These are phyloP conservation scores for Ogataea populi-albae DNA, from an alignment of 805 yeast genomes.

Conservation along the genomic window DNA sequence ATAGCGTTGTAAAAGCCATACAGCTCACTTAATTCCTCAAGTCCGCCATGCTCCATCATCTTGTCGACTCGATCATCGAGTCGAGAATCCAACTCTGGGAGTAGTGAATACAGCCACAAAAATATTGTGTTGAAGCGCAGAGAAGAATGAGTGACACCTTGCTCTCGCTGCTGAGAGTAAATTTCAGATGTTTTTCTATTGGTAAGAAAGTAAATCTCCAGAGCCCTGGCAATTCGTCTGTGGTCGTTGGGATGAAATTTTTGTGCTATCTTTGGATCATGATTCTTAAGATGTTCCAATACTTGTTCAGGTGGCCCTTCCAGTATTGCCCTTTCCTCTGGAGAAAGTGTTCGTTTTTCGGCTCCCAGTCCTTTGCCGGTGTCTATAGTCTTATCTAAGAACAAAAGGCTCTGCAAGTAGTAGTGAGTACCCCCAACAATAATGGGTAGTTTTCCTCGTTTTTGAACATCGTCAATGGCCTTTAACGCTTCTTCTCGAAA, in stretches of 20 bases:
- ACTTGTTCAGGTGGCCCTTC: conserved; percentile 53
- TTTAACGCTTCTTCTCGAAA: conserved; percentile 69
- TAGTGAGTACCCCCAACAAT: conserved; percentile 96
- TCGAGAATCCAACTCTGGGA: conserved; percentile 53
- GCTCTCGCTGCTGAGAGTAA: conserved; percentile 56
- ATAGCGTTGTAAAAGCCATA: conserved; percentile 41
- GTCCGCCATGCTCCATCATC: conserved; percentile 72
- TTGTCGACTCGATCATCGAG: conserved; percentile 78
- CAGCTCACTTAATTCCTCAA: conserved; percentile 64
- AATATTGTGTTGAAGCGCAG: conserved; percentile 61
- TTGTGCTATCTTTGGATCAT: conserved; percentile 70
- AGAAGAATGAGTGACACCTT: conserved; percentile 41
- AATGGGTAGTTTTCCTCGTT: conserved; percentile 73
- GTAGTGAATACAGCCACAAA: conserved; percentile 79
- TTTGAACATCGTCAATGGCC: conserved; percentile 62
- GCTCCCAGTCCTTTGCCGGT: conserved; percentile 21
- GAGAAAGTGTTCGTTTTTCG: conserved; percentile 29
- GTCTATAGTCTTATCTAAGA: conserved; percentile 64
- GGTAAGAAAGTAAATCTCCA: conserved; percentile 72
- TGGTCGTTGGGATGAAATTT: conserved; percentile 93
- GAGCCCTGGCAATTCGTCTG: conserved; percentile 72
- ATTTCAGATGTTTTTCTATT: conserved; percentile 68
- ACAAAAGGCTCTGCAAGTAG: conserved; percentile 74
- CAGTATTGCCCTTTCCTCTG: conserved; percentile 40
- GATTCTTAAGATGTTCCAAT: conserved; percentile 42